Conservation (phyloP, 371 early-diverging fungal genomes). For the Mortierella sp. region DNA sequence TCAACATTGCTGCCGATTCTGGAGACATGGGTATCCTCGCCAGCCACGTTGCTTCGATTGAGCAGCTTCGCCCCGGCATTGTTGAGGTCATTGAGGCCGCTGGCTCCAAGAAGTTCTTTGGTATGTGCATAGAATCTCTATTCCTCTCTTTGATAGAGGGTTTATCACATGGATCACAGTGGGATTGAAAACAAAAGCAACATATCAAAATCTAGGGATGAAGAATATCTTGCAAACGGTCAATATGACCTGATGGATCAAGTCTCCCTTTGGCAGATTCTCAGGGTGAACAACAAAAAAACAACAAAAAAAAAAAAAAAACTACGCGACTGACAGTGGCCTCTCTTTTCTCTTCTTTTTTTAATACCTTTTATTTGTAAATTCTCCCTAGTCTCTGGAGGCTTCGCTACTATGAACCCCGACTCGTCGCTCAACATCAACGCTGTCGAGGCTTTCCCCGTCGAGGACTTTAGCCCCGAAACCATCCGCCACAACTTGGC, state of each 20-base stretch:
- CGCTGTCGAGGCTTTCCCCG: conserved; percentile 92
- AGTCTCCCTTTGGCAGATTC: too few relatives aligned
- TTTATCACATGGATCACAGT: too few relatives aligned
- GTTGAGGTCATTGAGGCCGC: conserved; percentile 81
- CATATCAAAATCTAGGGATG: conserved; percentile 4
- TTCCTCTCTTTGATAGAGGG: not conserved
- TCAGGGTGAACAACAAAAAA: too few relatives aligned
- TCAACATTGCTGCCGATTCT: conserved; percentile 90
- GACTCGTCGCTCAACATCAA: conserved; percentile 95
- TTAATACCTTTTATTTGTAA: not conserved
- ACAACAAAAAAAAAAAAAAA: too few relatives aligned
- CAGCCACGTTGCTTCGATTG: conserved; percentile 95
- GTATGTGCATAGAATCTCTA: conserved; percentile 54
- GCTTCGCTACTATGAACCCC: conserved; percentile 94
- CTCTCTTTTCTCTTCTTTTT: not conserved
- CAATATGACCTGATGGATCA: too few relatives aligned
- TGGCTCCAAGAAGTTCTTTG: conserved; percentile 87
- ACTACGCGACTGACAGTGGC: too few relatives aligned
- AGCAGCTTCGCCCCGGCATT: conserved; percentile 93
- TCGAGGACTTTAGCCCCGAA: conserved; percentile 86
- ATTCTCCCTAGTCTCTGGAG: conserved; percentile 82
- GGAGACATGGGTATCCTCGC: conserved; percentile 98
- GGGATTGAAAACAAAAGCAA: not conserved
- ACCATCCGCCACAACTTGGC: conserved; percentile 78
- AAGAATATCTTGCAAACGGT: not conserved